Conservation (phyloP, 805 yeast genomes). For the Myxozyma neotropica region DNA sequence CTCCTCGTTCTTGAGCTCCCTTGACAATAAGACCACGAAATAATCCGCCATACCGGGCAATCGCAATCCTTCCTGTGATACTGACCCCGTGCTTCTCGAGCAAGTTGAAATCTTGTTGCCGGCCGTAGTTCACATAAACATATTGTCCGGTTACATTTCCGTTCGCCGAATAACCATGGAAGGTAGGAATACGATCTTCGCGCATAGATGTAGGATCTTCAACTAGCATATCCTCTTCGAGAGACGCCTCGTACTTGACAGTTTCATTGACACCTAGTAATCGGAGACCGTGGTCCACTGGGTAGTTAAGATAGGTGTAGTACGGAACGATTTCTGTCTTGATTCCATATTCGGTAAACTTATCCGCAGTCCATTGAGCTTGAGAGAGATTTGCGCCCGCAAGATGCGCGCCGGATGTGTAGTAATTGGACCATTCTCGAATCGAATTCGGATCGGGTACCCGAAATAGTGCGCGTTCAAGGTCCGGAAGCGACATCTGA, state of each 20-base stretch:
- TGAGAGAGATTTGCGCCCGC: conserved; percentile 45
- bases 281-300: conserved; percentile 55
- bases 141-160: conserved; percentile 72
- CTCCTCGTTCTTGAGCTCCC: conserved; percentile 73
- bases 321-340: conserved; percentile 56
- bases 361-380: conserved; percentile 59
- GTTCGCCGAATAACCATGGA: conserved; percentile 73
- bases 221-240: conserved; percentile 55
- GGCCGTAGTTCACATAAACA: conserved; percentile 72
- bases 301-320: conserved; percentile 66
- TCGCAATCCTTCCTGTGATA: conserved; percentile 60
- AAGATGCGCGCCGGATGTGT: conserved; percentile 41
- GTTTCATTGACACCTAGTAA: conserved; percentile 45
- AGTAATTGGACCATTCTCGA: conserved; percentile 54
- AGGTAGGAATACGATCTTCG: conserved; percentile 64
- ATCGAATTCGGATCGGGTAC: conserved; percentile 45
- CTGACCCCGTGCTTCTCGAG: conserved; percentile 53
- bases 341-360: conserved; percentile 64
- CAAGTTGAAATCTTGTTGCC: conserved; percentile 57
- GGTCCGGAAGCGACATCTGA: conserved; percentile 65
- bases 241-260: conserved; percentile 54
- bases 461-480: conserved; percentile 61
- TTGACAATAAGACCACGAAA: conserved; percentile 76
- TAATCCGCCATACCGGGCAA: conserved; percentile 65
- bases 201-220: conserved; percentile 55